Percentiles rank a stretch among this genome's conserved stretches.
Conservation (phyloP, 208 protist genomes). For the Crithidia acanthocephali region DNA sequence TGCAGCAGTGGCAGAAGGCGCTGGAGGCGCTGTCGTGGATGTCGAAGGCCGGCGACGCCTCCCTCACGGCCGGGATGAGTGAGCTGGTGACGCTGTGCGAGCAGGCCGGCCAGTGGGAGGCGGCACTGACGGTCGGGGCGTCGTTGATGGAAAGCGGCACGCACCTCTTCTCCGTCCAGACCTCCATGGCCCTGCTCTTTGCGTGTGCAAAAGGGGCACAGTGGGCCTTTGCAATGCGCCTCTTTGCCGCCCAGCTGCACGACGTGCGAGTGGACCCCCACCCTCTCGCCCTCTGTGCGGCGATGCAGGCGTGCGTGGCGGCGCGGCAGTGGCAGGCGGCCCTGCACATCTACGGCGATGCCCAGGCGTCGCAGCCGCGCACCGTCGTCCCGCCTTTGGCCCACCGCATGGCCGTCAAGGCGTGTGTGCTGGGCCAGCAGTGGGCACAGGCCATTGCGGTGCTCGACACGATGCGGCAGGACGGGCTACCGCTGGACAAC, state of each 20-base stretch:
- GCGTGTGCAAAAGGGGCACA: slow-evolving; percentile 63
- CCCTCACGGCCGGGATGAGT: slow-evolving; percentile 61
- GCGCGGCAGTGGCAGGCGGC: slow-evolving; percentile 61
- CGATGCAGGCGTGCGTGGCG: slow-evolving; percentile 66
- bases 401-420: slow-evolving; percentile 70
- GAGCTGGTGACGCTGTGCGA: slow-evolving; percentile 83
- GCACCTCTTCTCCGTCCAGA: slow-evolving; percentile 56
- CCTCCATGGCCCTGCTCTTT: slow-evolving; percentile 66
- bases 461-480: slow-evolving; percentile 60
- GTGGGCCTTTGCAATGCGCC: slow-evolving; percentile 56
- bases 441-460: slow-evolving; percentile 57
- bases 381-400: slow-evolving; percentile 78
- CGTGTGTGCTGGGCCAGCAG: slow-evolving; percentile 52
- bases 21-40: slow-evolving; percentile 88
- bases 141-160: slow-evolving; percentile 49
- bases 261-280: slow-evolving; percentile 66
- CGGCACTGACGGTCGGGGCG: slow-evolving; percentile 57
- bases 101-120: slow-evolving; percentile 85
- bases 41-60: slow-evolving; percentile 77
- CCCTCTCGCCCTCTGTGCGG: slow-evolving; percentile 73
- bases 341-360: slow-evolving; percentile 39
- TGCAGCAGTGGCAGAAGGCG: slow-evolving; percentile 84
- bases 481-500: slow-evolving; percentile 78
- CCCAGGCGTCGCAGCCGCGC: slow-evolving; percentile 60
- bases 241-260: slow-evolving; percentile 52